Percentiles rank a stretch among this genome's conserved stretches.
phyloP scores from a whole-genome alignment of 2,329 filamentous ascomycete species.

The Ceratocystis albifundus region DNA sequence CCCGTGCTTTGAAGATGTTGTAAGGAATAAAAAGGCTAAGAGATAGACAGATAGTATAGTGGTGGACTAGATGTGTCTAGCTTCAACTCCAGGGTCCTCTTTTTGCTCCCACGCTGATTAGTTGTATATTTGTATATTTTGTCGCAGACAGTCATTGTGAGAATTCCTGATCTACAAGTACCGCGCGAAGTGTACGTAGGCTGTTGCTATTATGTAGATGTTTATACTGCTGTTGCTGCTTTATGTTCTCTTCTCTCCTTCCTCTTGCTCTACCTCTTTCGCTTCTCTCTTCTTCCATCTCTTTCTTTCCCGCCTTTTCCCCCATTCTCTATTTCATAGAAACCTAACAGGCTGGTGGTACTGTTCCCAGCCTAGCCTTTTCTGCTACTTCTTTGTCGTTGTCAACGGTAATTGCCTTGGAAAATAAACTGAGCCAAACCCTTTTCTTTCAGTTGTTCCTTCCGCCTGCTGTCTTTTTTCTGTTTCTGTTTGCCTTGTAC shows the following conservation, averaged over 20 bases:
- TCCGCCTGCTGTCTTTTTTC: slow-evolving; percentile 3
- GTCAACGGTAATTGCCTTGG: neutral
- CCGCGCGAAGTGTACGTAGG: no score
- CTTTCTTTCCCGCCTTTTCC: neutral
- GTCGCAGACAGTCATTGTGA: no score
- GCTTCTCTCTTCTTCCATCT: neutral
- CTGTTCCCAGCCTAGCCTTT: neutral
- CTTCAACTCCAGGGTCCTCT: no score
- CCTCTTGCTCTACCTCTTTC: neutral
- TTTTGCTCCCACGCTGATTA: no score
- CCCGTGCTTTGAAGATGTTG: neutral
- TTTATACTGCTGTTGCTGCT: no score
- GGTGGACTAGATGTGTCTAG: no score
- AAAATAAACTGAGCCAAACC: slow-evolving; percentile 14
- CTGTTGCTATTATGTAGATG: no score
- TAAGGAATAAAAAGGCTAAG: neutral
- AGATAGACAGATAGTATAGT: no score
- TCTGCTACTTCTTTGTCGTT: neutral
- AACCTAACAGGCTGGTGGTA: neutral
- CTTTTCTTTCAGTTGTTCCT: slow-evolving; percentile 19
- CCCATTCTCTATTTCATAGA: neutral
- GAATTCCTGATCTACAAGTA: no score
- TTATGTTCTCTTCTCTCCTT: no score
- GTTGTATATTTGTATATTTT: no score
- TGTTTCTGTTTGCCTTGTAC: neutral